Base-by-base conservation (phyloP, 2,329 filamentous ascomycete genomes). In the Verticillium alfalfae region DNA sequence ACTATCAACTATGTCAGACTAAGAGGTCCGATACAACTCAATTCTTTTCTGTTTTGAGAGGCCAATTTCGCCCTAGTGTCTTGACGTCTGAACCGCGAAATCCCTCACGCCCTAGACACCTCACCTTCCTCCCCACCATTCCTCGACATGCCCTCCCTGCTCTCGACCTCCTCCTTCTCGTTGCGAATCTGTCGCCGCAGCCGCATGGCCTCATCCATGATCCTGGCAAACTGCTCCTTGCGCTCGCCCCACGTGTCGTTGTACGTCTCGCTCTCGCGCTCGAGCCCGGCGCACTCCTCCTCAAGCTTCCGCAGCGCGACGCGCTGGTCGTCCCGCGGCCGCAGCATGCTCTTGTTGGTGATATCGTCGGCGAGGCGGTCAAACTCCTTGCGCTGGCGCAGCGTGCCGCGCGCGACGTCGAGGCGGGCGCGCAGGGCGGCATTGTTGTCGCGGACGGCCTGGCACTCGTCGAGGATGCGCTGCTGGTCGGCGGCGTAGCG, bases 131-230 rank as follows among this genome's bases (percentile, higher is more conserved):
- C 87, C 67, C 88, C 88, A 16, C 80, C 84, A 57, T 87, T 87
- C 88, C 66, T 87, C 87, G 61, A 86, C 86, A 92, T 92, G 36
- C 92, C 92, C 74, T 96, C 92, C 60, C 92, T 85, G 52, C 92
- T 82, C 76, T 97, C 93, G 0, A 95, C 91, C 76, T 97, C 93
- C 73, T 97, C 93, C 77, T 97, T 96, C 80, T 97, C 94, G 70
- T 97, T 93, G 64, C 93, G 88, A 70, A 98, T 97, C 73, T 96
- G 82, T 57, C 91, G 84, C 62, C 93, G 82, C 73, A 98, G 83
- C 66, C 91, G 83, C 84, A 91, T 90, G n/a, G 92, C 92, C 78
- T 97, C 94, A 63, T 93, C 91, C 72, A 97, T 91, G 69, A 98
- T 93, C 61, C 87, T 84, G 62, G 89, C 91, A 74, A 97, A 97